A percentile compares a stretch with the other conserved stretches of the same genome.
phyloP scores from a whole-genome alignment of 1,139 yeast species.

The Diutina rugosa region DNA sequence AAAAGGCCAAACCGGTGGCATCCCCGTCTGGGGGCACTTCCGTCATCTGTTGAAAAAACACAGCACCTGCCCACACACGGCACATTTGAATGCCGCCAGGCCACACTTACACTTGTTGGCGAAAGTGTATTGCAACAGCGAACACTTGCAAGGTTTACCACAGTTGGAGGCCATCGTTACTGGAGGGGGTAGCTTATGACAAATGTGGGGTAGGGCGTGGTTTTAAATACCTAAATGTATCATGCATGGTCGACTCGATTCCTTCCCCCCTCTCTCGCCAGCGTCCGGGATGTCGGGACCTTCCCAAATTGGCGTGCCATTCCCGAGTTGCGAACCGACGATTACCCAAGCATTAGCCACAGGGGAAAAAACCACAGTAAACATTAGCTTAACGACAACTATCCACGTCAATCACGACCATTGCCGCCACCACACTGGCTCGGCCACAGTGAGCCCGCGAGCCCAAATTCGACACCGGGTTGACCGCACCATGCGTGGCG shows the following conservation, averaged over 20 bases:
- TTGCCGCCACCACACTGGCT: not conserved
- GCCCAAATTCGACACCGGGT: not conserved
- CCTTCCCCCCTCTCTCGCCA: not conserved
- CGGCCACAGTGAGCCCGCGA: not conserved
- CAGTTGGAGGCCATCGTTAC: not conserved
- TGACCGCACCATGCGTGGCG: not conserved
- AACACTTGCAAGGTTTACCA: conserved; percentile 2
- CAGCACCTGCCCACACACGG: conserved; percentile 1
- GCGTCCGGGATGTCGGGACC: not conserved
- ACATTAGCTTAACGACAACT: too few species aligned
- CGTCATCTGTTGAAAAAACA: not conserved
- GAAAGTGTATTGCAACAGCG: conserved; percentile 1
- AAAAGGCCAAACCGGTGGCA: too few species aligned
- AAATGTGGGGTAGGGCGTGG: not conserved
- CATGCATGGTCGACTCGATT: not conserved
- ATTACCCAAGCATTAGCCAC: not conserved
- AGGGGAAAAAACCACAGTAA: too few species aligned
- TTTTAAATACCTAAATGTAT: not conserved
- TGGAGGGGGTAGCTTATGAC: not conserved
- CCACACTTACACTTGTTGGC: conserved; percentile 2
- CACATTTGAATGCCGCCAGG: conserved; percentile 1
- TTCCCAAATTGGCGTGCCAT: not conserved
- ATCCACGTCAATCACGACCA: too few species aligned
- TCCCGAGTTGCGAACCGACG: not conserved
- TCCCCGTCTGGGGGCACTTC: not conserved